These are phyloP conservation scores for Plasmodium adleri DNA, from an alignment of 169 alveolate species.

Conservation along the genomic window DNA sequence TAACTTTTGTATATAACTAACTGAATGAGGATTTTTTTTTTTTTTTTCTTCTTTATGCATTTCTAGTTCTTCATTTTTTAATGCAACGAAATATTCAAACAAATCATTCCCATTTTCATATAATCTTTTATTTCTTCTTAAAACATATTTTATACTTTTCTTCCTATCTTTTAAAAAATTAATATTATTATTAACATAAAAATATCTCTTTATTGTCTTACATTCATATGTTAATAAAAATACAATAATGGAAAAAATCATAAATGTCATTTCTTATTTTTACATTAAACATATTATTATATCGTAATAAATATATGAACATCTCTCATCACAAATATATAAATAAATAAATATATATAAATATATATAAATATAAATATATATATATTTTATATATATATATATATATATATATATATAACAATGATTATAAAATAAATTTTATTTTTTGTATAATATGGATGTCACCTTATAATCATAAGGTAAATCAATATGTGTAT, in stretches of 20 bases:
- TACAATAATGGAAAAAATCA: background rate
- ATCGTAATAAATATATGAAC: too few relatives aligned
- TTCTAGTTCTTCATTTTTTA: slow-evolving; percentile 25
- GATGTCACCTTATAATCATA: too few relatives aligned
- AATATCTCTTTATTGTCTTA: slow-evolving; percentile 2
- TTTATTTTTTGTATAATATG: too few relatives aligned
- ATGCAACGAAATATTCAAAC: slow-evolving; percentile 44
- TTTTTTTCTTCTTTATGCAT: slow-evolving; percentile 39
- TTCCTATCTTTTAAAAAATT: background rate
- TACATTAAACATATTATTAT: too few relatives aligned
- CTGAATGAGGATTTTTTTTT: slow-evolving; percentile 32
- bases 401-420: too few relatives aligned
- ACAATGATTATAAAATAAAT: too few relatives aligned
- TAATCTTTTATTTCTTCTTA: slow-evolving; percentile 17
- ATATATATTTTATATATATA: background rate
- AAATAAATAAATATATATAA: background rate
- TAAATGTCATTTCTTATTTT: slow-evolving; percentile 12
- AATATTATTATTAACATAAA: background rate
- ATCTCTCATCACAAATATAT: background rate
- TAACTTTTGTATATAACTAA: slow-evolving; percentile 59
- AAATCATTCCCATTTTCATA: slow-evolving; percentile 41
- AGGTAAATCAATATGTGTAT: too few relatives aligned
- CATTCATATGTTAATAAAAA: background rate
- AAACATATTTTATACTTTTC: background rate
- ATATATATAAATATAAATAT: background rate